These are phyloP conservation scores for Clavulina sp. DNA, from an alignment of 768 basidiomycete genomes.

Conservation along the genomic window DNA sequence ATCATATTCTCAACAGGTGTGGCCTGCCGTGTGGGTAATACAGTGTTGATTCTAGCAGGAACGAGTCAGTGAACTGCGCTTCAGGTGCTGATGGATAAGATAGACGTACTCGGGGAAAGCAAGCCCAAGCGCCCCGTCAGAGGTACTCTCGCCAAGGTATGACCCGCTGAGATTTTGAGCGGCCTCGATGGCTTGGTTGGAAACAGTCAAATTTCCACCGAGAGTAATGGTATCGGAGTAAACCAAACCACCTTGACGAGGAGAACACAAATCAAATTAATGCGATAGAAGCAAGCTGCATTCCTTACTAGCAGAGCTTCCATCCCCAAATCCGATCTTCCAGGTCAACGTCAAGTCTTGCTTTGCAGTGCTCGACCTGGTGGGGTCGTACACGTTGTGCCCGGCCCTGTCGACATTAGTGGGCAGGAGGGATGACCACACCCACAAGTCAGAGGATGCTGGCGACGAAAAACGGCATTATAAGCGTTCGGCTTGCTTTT, in stretches of 20 bases:
- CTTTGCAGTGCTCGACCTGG: slow-evolving; percentile 2
- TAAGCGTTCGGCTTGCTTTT: neutral
- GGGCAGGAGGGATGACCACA: neutral
- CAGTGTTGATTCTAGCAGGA: neutral
- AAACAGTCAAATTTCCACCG: slow-evolving; percentile 1
- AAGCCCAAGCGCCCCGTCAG: slow-evolving; percentile 6
- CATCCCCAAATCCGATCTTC: slow-evolving; percentile 8
- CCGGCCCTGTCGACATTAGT: neutral
- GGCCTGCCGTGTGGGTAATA: neutral
- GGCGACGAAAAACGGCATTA: neutral
- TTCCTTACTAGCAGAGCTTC: neutral
- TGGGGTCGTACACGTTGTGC: slow-evolving; percentile 5
- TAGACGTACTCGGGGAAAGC: slow-evolving; percentile 3
- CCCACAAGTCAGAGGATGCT: slow-evolving; percentile 7
- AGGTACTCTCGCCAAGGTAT: neutral
- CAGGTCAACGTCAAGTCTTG: neutral
- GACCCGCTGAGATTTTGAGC: slow-evolving; percentile 4
- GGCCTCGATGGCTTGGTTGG: slow-evolving; percentile 5
- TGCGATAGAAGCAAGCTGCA: neutral
- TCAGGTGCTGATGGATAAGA: neutral
- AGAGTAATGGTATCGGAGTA: slow-evolving; percentile 5
- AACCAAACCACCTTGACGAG: slow-evolving; percentile 1
- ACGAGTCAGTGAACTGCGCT: neutral
- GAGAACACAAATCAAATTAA: neutral
- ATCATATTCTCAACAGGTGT: slow-evolving; percentile 9